Percentiles rank a stretch among this genome's conserved stretches.
Conservation (phyloP, 306 rosid genomes). For the Prunus fruticosa region DNA sequence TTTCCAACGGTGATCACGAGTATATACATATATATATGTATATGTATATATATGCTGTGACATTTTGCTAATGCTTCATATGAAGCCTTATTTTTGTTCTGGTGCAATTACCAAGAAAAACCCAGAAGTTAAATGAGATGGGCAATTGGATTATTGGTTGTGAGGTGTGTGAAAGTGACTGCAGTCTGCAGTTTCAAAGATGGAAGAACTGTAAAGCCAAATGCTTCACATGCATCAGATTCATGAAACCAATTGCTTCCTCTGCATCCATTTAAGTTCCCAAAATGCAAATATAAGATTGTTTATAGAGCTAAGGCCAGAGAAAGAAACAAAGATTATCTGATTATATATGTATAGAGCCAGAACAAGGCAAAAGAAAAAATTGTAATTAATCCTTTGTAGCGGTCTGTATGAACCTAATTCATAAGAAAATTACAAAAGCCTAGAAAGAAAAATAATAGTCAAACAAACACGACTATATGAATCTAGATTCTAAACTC, state of each 20-base stretch:
- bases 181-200: background rate
- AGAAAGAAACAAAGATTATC: background rate
- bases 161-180: background rate
- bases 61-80: background rate
- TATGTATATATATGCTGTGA: background rate
- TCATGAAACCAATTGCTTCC: background rate
- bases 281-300: background rate
- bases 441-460: background rate
- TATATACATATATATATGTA: too few relatives aligned
- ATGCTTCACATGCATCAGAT: background rate
- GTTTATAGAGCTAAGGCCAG: background rate
- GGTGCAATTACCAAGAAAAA: slow-evolving; percentile 13
- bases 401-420: too few relatives aligned
- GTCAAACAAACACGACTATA: background rate
- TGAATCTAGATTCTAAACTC: slow-evolving; percentile 16
- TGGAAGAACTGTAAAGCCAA: slow-evolving; percentile 7
- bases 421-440: background rate
- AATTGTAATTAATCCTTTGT: too few relatives aligned
- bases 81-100: background rate
- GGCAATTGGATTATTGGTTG: background rate
- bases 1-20: slow-evolving; percentile 15
- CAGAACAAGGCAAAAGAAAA: too few relatives aligned
- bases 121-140: background rate
- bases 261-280: slow-evolving; percentile 9
- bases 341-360: background rate